Evolutionary conservation across 2,329 filamentous ascomycete species (phyloP), one percentile per base, ranked within the genome.

Genomic region (Lasiodiplodia gonubiensis): DNA sequence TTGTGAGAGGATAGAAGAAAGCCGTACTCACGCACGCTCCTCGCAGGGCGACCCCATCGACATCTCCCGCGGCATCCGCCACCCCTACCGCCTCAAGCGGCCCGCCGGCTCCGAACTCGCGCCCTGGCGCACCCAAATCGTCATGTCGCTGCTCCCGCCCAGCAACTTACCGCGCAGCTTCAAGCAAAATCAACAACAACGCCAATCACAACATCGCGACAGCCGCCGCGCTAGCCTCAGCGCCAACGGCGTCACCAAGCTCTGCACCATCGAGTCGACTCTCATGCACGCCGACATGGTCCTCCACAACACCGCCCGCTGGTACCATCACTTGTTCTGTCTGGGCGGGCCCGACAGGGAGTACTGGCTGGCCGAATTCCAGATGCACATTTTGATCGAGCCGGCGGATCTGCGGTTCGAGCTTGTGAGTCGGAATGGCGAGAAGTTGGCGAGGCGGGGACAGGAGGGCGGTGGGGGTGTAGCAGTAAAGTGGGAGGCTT

Each of bases 351-450:
- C 16, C 3, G 66, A 66, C 14, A 39, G 61, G 23, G 68, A 64
- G 48, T 70, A 71, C 35, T 67, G 60, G 37, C 59, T 68, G 6
- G 68, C 72, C 14, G 64, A 69, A 6, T 73, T 70, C 54, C n/a
- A 70, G 10, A 60, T 73, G 14, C 52, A 67, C 6, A 69, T 72
- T 4, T 37, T 72, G n/a, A 67, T 73, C 30, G 71, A 71, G 11
- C 68, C 71, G 5, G 71, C 70, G 4, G 70, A 72, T 49, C 35
- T 72, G 23, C 27, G 27, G 2, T 72, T 73, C 48, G 67, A 72
- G 68, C 67, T 73, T 12, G 18, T 8, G 21, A 37, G 54, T 7
- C 18, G 16, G 21, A 25, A 23, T 14, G 52, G 52, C 16, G 27
- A 33, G 52, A 54, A 18, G 51, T n/a, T 53, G 51, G 51, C 25